These are phyloP conservation scores for Alloascoidea africana DNA, from an alignment of 805 yeast genomes.

Conservation along the genomic window DNA sequence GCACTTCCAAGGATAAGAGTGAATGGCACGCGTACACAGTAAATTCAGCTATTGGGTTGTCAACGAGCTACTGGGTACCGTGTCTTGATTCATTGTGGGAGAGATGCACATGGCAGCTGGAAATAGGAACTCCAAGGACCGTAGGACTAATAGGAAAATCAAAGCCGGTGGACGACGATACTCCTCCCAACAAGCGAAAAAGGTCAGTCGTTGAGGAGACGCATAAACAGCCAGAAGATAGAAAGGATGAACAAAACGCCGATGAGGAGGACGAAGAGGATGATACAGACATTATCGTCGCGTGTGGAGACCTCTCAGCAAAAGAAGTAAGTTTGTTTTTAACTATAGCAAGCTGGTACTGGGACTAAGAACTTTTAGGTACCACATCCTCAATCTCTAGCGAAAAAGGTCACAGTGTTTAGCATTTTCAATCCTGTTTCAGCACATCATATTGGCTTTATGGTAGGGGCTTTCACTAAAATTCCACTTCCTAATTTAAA, in stretches of 20 bases:
- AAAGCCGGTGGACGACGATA: conserved; percentile 22
- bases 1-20: conserved; percentile 23
- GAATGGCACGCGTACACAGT: conserved; percentile 76
- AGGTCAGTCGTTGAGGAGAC: conserved; percentile 6
- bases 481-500: conserved; percentile 33
- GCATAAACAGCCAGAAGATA: conserved; percentile 3
- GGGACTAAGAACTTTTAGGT: conserved; percentile 30
- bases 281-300: conserved; percentile 21
- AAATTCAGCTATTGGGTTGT: conserved; percentile 60
- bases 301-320: conserved; percentile 28
- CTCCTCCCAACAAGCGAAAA: conserved; percentile 13
- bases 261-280: conserved; percentile 8
- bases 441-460: conserved; percentile 92
- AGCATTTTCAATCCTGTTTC: conserved; percentile 72
- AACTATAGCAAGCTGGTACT: conserved; percentile 48
- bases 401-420: conserved; percentile 63
- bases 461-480: conserved; percentile 75
- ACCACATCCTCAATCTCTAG: conserved; percentile 60
- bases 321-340: conserved; percentile 47
- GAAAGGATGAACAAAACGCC: conserved; percentile 3
- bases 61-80: conserved; percentile 97
- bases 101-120: conserved; percentile 83
- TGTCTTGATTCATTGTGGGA: conserved; percentile 85
- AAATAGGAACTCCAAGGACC: conserved; percentile 71
- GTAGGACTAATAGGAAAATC: conserved; percentile 51